Evolutionary conservation across 2,329 filamentous ascomycete species (phyloP).

Genomic region (Fusarium sublunatum): DNA sequence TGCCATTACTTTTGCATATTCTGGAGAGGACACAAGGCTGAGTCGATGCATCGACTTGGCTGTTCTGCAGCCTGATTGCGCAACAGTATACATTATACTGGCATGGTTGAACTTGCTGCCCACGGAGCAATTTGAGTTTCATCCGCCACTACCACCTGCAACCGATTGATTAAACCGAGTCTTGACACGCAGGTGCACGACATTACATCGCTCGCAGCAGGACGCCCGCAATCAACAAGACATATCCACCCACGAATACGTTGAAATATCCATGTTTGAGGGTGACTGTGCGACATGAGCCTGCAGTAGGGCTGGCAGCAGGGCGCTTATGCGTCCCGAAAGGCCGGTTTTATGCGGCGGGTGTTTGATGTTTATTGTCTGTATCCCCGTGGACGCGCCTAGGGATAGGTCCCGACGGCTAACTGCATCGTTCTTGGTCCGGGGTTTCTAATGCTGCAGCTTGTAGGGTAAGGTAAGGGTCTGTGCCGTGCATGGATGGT

Average conservation of each 20-base stretch:
- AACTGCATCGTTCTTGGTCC: constrained; percentile 2
- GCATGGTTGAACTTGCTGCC: neutral
- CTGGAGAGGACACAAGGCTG: constrained; percentile 14
- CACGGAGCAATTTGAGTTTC: constrained; percentile 48
- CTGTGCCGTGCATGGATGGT: constrained; percentile 1
- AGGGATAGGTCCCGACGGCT: constrained; percentile 11
- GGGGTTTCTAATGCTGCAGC: neutral
- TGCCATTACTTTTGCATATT: neutral
- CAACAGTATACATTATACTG: neutral
- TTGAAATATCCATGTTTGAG: constrained; percentile 53
- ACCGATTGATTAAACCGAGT: constrained; percentile 46
- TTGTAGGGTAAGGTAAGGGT: neutral
- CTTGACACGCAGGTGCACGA: constrained; percentile 49
- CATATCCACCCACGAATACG: constrained; percentile 51
- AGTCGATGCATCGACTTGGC: neutral
- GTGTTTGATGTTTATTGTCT: constrained; percentile 50
- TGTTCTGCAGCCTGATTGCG: neutral
- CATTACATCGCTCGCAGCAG: constrained; percentile 53
- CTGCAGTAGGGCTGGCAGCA: constrained; percentile 48
- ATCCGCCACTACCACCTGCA: constrained; percentile 36
- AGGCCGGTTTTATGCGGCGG: constrained; percentile 53
- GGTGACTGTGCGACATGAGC: constrained; percentile 51
- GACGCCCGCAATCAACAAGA: constrained; percentile 43
- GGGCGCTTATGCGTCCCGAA: constrained; percentile 54
- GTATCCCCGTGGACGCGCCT: constrained; percentile 32